phyloP scores from a whole-genome alignment of 306 rosid genomes.

The Mimosa bimucronata region DNA sequence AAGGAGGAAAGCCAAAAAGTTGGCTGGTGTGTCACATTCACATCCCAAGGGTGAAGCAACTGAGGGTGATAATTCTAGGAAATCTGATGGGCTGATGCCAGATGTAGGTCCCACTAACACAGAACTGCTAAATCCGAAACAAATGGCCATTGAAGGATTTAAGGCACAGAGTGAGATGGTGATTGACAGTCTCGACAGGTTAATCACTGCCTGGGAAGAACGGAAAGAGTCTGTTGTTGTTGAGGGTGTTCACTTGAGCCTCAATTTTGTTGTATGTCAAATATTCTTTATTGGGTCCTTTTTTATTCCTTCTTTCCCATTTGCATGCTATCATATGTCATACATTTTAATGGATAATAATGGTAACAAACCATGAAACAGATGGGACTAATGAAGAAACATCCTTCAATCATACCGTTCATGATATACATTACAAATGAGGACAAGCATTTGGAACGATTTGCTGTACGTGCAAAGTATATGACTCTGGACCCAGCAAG shows the following conservation, averaged over 20 bases:
- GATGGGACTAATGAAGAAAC: constrained; percentile 99
- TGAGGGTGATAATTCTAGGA: constrained; percentile 49
- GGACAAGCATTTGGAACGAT: constrained; percentile 95
- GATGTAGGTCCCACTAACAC: constrained; percentile 46
- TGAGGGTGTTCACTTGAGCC: constrained; percentile 98
- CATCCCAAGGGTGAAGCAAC: constrained; percentile 56
- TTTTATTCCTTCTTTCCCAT: constrained; percentile 13
- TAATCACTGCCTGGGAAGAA: constrained; percentile 97
- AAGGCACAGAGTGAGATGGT: constrained; percentile 99
- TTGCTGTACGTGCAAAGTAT: constrained; percentile 98
- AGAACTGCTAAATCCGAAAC: constrained; percentile 73
- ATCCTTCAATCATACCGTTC: constrained; percentile 93
- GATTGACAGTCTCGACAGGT: constrained; percentile 97
- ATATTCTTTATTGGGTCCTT: constrained; percentile 19
- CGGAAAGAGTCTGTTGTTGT: constrained; percentile 91
- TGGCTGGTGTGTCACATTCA: constrained; percentile 63
- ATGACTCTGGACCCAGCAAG: constrained; percentile 97
- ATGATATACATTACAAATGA: constrained; percentile 91
- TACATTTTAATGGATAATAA: constrained; percentile 27
- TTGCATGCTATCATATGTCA: neutral
- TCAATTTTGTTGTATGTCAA: constrained; percentile 82
- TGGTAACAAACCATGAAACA: constrained; percentile 39
- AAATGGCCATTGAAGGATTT: constrained; percentile 95
- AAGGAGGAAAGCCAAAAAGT: constrained; percentile 69
- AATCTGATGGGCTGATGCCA: constrained; percentile 43